Base-by-base conservation (phyloP, 1,284 basidiomycete genomes). In the Tremellales sp. region DNA sequence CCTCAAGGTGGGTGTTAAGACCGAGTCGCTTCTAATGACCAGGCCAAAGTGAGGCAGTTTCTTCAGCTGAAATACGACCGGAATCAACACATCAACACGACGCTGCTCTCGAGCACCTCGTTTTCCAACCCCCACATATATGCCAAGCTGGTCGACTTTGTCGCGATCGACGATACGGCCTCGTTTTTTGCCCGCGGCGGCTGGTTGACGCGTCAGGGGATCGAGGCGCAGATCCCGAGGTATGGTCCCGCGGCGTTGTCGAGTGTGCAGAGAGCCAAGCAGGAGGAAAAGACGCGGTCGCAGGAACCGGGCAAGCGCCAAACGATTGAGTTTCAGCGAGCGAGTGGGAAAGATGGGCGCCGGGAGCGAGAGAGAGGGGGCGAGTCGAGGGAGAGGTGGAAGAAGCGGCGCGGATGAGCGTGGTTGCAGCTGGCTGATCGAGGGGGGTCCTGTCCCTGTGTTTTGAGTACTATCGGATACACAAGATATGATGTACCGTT, bases 101-200 rank as follows among this genome's bases (percentile, higher is more conserved):
- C 87, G 1, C 79, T 98, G 28, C 86, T 93, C 81, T 79, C 82
- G 7, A 90, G 86, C 56, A 84, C 88, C 22, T 82, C 88, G 0
- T 97, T 97, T 72, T 84, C 89, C 24, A 97, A 98, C 63, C 94
- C 94, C 0, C 87, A 95, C 66, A 81, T 97, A 10, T 94, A 94
- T 68, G 78, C 86, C 3, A 89, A 92, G 58, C 81, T 98, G 1
- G 92, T 97, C 48, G 84, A 91, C 64, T 87, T 93, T 70, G 82
- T 94, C 9, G 84, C 85, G 50, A 84, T 95, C 12, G 84, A 93
- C 62, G 94, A 98, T 69, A 80, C 83, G 10, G 76, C 79, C 12
- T 85, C 84, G 0, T 87, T 88, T 56, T 92, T 92, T 60, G 84
- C 86, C n/a, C 24, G 28, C 22, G 54, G 60, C 28, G 62, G 66